Evolutionary conservation across 1,284 basidiomycete genomes (phyloP).

Genomic region (Omphalotus olearius): DNA sequence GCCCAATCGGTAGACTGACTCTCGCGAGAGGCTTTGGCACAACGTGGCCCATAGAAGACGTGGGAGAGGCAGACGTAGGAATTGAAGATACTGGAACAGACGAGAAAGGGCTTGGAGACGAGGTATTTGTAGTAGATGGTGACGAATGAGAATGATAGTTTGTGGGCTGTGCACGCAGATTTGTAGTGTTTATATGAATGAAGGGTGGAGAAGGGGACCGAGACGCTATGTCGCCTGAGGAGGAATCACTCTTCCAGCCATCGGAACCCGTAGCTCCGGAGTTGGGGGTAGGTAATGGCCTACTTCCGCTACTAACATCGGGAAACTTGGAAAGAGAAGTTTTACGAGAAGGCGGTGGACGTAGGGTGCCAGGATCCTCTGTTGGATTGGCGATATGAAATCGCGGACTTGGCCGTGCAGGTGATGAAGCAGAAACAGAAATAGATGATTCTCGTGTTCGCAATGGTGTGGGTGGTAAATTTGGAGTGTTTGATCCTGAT

Average conservation of each 20-base stretch:
- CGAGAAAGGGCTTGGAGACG: not conserved
- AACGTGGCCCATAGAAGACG: not conserved
- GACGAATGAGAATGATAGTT: not conserved
- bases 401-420: conserved; percentile 6
- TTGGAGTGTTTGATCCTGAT: not conserved
- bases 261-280: not conserved
- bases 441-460: conserved; percentile 1
- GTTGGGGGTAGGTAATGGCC: conserved; percentile 2
- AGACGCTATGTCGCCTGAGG: not conserved
- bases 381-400: conserved; percentile 10
- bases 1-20: conserved; percentile 4
- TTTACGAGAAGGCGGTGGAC: not conserved
- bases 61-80: not conserved
- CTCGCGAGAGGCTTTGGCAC: conserved; percentile 4
- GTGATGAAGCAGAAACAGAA: not conserved
- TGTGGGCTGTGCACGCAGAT: not conserved
- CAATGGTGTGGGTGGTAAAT: not conserved
- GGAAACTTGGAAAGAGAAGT: not conserved
- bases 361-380: not conserved
- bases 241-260: not conserved
- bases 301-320: conserved; percentile 1
- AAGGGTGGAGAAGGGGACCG: not conserved
- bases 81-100: not conserved
- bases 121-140: not conserved
- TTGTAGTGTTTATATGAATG: conserved; percentile 6